Percentiles rank a stretch among this genome's conserved stretches.
Conservation (phyloP, 768 basidiomycete genomes). For the Mycena rosella region DNA sequence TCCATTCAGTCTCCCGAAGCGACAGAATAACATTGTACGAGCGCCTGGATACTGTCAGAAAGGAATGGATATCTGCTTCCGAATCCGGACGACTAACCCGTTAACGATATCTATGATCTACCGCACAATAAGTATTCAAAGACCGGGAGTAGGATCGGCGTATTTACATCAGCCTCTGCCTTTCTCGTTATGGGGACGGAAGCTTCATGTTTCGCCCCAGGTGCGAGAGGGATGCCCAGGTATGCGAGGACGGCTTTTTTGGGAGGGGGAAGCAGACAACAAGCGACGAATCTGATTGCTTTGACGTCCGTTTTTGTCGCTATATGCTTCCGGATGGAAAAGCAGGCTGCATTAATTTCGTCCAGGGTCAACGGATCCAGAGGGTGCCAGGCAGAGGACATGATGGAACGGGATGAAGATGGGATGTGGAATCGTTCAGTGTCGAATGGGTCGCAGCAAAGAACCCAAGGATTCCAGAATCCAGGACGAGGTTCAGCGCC, state of each 20-base stretch:
- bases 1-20: conserved; percentile 68
- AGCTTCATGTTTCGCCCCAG: conserved; percentile 68
- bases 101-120: conserved; percentile 85
- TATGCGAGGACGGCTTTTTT: conserved; percentile 83
- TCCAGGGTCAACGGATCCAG: conserved; percentile 35
- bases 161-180: conserved; percentile 83
- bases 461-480: no score
- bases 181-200: conserved; percentile 70
- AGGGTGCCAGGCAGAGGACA: conserved; percentile 35
- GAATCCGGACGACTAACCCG: conserved; percentile 69
- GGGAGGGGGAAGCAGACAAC: conserved; percentile 75
- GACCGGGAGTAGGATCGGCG: not conserved
- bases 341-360: conserved; percentile 75
- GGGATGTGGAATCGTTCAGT: no score
- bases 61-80: no score
- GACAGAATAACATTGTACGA: conserved; percentile 71
- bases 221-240: conserved; percentile 78
- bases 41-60: no score
- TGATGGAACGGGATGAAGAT: conserved; percentile 14
- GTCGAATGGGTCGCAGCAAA: no score
- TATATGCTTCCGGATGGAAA: conserved; percentile 70
- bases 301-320: conserved; percentile 68
- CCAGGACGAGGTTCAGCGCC: no score
- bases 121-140: conserved; percentile 19
- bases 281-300: conserved; percentile 81